Evolutionary conservation across 2,329 filamentous ascomycete species (phyloP), one percentile per base, ranked within the genome.

Genomic region (Phaeomoniella chlamydospora): DNA sequence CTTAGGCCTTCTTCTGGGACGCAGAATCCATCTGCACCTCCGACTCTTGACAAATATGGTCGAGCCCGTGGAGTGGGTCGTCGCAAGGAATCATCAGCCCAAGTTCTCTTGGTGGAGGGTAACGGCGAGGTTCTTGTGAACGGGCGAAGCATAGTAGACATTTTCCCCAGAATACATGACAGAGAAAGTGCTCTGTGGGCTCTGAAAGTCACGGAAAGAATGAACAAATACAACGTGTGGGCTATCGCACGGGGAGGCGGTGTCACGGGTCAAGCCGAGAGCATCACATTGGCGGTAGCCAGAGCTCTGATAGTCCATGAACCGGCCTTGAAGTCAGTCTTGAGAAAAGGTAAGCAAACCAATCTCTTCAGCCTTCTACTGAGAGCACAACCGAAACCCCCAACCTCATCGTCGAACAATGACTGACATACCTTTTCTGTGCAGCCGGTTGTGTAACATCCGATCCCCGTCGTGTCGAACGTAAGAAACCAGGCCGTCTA

Each of bases 141-240:
- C 55, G 87, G 87, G 42, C 88, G 86, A 63, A 74, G 72, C n/a
- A 64, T 98, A 38, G 72, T 71, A 35, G 73, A 90, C 35, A 77
- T 74, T 15, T 98, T 98, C 56, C 82, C 78, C 19, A 77, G 90
- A 22, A 61, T 94, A 35, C 88, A 98, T 55, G 88, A 98, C 58
- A 77, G 90, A 31, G 90, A 96, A 65, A 94, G 85, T 53, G 88
- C 84, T 2, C 65, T 94, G 3, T 98, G 88, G 88, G 77, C 88
- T 5, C 61, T 98, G 51, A 85, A 87, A 50, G 71, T 76, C 34
- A 92, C 86, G 15, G 68, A 80, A 31, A 70, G 90, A 43, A 61
- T 93, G 44, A 86, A 94, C 67, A 96, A 94, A 59, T 98, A 98
- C 67, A 98, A 98, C 52, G 75, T 94, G 3, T 98, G 85, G 78